Conservation (phyloP, 768 basidiomycete genomes). For the Rhodotorula sphaerocarpa region DNA sequence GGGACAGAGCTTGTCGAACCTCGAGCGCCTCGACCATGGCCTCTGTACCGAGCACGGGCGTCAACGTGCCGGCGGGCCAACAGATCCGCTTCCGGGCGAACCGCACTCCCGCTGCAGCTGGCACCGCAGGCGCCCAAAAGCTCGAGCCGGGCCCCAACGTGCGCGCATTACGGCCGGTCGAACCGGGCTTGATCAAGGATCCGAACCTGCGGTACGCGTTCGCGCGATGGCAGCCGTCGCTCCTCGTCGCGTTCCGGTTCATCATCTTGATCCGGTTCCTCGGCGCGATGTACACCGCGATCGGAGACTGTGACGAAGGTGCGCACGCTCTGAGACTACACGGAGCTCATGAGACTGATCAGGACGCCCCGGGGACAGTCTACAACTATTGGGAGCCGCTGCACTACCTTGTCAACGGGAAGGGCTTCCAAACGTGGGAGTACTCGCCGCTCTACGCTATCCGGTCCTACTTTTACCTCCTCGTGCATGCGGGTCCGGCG, state of each 20-base stretch:
- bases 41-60: slow-evolving; percentile 12
- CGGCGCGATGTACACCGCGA: slow-evolving; percentile 80
- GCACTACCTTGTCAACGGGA: slow-evolving; percentile 75
- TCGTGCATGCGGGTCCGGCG: slow-evolving; percentile 66
- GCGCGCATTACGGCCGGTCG: slow-evolving; percentile 6
- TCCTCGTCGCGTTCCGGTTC: slow-evolving; percentile 74
- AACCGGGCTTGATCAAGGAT: slow-evolving; percentile 28
- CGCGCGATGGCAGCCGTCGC: slow-evolving; percentile 52
- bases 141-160: slow-evolving; percentile 14
- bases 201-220: slow-evolving; percentile 23
- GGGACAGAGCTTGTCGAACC: no score
- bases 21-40: background rate
- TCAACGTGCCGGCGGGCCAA: slow-evolving; percentile 27
- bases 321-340: slow-evolving; percentile 19
- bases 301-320: slow-evolving; percentile 98
- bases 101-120: background rate
- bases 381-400: slow-evolving; percentile 99
- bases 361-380: slow-evolving; percentile 49
- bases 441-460: slow-evolving; percentile 83
- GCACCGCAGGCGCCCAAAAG: background rate
- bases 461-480: slow-evolving; percentile 86
- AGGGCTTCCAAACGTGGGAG: slow-evolving; percentile 98
- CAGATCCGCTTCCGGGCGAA: slow-evolving; percentile 28
- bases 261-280: slow-evolving; percentile 69
- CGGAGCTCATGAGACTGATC: background rate